A percentile compares a stretch with the other conserved stretches of the same genome.
Conservation (phyloP, 2,329 filamentous ascomycete species). For the Ascochyta clinopodiicola region DNA sequence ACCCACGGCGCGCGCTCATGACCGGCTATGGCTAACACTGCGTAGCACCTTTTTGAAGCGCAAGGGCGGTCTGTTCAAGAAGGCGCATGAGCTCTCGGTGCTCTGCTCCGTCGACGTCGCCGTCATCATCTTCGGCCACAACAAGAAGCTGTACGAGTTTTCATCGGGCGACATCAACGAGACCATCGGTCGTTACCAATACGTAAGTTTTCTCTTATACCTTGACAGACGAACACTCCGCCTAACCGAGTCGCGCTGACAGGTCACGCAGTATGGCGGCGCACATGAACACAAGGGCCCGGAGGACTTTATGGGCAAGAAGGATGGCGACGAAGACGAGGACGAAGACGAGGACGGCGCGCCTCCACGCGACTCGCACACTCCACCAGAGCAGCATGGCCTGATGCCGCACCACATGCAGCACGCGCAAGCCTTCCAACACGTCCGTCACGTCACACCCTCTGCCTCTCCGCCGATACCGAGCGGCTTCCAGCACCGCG, state of each 20-base stretch:
- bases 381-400: constrained; percentile 65
- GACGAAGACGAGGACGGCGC: constrained; percentile 77
- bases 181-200: constrained; percentile 86
- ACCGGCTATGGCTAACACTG: constrained; percentile 33
- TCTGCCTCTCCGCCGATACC: constrained; percentile 88
- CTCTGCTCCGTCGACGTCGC: constrained; percentile 98
- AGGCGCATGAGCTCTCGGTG: constrained; percentile 97
- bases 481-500: constrained; percentile 74
- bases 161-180: constrained; percentile 94
- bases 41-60: constrained; percentile 96
- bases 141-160: constrained; percentile 99
- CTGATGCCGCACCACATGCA: constrained; percentile 58
- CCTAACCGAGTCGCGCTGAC: constrained; percentile 37
- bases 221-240: constrained; percentile 8
- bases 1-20: constrained; percentile 4
- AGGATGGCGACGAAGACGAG: constrained; percentile 76
- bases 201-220: constrained; percentile 66
- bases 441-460: constrained; percentile 81
- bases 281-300: constrained; percentile 97
- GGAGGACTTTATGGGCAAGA: constrained; percentile 83
- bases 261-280: constrained; percentile 74
- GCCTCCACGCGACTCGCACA: constrained; percentile 71
- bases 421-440: constrained; percentile 71
- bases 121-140: constrained; percentile 97
- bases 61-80: constrained; percentile 98